Evolutionary conservation across 192 early-diverging fungal genomes (phyloP), one percentile per base, ranked within the genome.

Genomic region (Thamnidium elegans): DNA sequence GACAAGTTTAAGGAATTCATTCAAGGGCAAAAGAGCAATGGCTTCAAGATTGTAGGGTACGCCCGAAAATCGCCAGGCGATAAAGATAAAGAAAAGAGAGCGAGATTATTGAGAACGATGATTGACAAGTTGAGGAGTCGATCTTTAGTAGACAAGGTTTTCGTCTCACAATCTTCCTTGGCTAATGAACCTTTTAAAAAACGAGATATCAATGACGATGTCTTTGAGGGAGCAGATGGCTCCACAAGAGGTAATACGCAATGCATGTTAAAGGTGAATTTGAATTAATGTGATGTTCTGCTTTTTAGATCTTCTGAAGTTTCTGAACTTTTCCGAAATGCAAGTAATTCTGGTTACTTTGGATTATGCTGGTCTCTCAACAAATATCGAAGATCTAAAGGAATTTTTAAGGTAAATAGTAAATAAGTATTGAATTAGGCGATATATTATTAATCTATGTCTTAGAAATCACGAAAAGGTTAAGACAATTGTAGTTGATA

Each of bases 371-470:
- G 58, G 44, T 31, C 30, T 61, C 9, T 31, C 44, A 3, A 61
- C 58, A 45, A 61, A 61, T 26, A 44, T 48, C 31, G 58, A 47
- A 47, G 44, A 61, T 47, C 21, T 61, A 26, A 61, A 61, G 14
- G 58, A 48, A n/a, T 61, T 61, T 47, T 14, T 47, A 11, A 61
- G 44, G 58, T 61, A 61, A 61, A 61, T 13, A 47, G 58, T 26
- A 45, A 47, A 7, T 61, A 61, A 61, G 30, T 47, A 61, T 61
- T 48, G 47, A 1, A 61, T 61, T 30, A 61, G 30, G 20, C 7
- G 30, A 61, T 14, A 46, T 14, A 17, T 61, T 11, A 61, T 61
- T 47, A 15, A 61, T 61, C 26, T 48, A 61, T 61, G 19, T 61
- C 20, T 61, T 61, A 61, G 58, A 19, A 11, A 61, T 4, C 58